Evolutionary conservation across 495 filamentous ascomycete genomes (phyloP).

Genomic region (Penicillium herquei): DNA sequence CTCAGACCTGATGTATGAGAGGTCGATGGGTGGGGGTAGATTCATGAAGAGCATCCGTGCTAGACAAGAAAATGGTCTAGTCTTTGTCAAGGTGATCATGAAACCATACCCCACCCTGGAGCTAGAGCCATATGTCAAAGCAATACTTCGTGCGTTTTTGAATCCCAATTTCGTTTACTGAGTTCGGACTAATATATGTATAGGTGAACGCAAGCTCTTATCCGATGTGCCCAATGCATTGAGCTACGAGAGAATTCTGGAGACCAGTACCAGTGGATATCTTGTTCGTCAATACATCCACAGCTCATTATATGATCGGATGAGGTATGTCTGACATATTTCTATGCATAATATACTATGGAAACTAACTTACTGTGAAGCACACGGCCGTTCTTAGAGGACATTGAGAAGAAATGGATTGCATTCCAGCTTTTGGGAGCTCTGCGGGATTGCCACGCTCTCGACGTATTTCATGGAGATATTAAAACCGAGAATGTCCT

Average conservation of each 20-base stretch:
- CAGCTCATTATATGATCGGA: slow-evolving; percentile 94
- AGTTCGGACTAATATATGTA: slow-evolving; percentile 17
- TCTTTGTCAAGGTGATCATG: slow-evolving; percentile 90
- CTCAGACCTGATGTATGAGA: slow-evolving; percentile 85
- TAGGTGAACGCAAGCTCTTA: slow-evolving; percentile 78
- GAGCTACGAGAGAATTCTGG: slow-evolving; percentile 82
- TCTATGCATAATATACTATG: neutral
- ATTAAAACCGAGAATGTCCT: slow-evolving; percentile 97
- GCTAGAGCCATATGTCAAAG: slow-evolving; percentile 71
- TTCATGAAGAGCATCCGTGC: slow-evolving; percentile 98
- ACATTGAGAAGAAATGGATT: slow-evolving; percentile 98
- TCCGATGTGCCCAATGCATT: slow-evolving; percentile 87
- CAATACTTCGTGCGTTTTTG: slow-evolving; percentile 63
- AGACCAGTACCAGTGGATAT: slow-evolving; percentile 87
- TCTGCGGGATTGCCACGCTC: slow-evolving; percentile 84
- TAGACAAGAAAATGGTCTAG: slow-evolving; percentile 81
- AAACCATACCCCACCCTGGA: slow-evolving; percentile 80
- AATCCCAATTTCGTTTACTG: neutral
- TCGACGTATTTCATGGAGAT: slow-evolving; percentile 94
- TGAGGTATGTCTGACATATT: slow-evolving; percentile 55
- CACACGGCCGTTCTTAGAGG: slow-evolving; percentile 94
- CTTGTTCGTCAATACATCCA: slow-evolving; percentile 95
- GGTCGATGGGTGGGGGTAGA: slow-evolving; percentile 85
- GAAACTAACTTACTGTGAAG: slow-evolving; percentile 41
- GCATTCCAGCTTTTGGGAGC: slow-evolving; percentile 94